phyloP scores from a whole-genome alignment of 352 stramenopile species.

The Discostella stelligera region DNA sequence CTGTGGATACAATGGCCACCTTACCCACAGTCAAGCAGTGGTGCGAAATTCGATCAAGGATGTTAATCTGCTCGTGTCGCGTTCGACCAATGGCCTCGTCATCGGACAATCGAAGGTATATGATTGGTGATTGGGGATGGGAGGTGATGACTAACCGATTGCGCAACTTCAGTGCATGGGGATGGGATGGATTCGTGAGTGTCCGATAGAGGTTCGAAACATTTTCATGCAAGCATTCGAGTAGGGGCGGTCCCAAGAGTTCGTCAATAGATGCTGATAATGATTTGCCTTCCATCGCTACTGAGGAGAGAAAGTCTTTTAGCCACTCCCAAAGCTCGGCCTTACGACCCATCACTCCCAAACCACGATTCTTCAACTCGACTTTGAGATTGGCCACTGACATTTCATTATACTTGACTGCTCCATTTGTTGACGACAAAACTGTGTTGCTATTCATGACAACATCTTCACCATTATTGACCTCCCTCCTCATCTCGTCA shows the following conservation, averaged over 20 bases:
- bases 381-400: slow-evolving; percentile 15
- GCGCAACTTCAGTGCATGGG: slow-evolving; percentile 49
- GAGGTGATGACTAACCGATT: slow-evolving; percentile 60
- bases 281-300: not conserved
- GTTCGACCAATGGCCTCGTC: slow-evolving; percentile 36
- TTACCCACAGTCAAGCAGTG: slow-evolving; percentile 54
- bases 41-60: slow-evolving; percentile 64
- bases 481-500: slow-evolving; percentile 25
- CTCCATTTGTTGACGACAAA: not conserved
- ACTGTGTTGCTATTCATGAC: not conserved
- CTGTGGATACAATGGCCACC: slow-evolving; percentile 62
- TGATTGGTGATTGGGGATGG: slow-evolving; percentile 65
- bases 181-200: slow-evolving; percentile 47
- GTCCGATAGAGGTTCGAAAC: slow-evolving; percentile 54
- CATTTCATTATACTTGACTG: slow-evolving; percentile 9
- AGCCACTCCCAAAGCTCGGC: slow-evolving; percentile 19
- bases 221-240: slow-evolving; percentile 57
- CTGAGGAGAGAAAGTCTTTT: not conserved
- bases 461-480: not conserved
- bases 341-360: slow-evolving; percentile 15
- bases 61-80: slow-evolving; percentile 40
- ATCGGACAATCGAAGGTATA: slow-evolving; percentile 63
- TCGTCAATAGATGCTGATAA: not conserved
- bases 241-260: slow-evolving; percentile 19
- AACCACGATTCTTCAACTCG: slow-evolving; percentile 20